phyloP scores from a whole-genome alignment of 2,329 filamentous ascomycete genomes.

The Aspergillus vadensis region DNA sequence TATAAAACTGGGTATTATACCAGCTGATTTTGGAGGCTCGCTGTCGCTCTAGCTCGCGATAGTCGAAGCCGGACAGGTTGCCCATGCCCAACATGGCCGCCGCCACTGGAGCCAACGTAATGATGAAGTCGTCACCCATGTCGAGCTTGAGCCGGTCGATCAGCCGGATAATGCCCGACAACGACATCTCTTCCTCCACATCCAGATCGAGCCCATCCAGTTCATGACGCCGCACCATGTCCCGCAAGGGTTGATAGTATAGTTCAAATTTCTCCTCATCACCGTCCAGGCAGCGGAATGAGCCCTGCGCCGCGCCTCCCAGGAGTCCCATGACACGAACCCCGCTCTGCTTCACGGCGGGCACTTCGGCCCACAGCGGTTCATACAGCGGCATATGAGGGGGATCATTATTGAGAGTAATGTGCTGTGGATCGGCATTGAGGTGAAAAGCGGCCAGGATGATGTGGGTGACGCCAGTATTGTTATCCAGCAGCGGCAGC shows the following conservation, averaged over 20 bases:
- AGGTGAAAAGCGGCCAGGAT: conserved; percentile 86
- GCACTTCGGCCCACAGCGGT: conserved; percentile 77
- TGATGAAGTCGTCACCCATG: conserved; percentile 62
- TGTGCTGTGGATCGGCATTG: conserved; percentile 65
- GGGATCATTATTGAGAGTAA: conserved; percentile 78
- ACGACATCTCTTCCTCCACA: conserved; percentile 74
- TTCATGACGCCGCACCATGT: conserved; percentile 62
- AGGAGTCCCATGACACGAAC: conserved; percentile 85
- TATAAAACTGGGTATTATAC: conserved; percentile 95
- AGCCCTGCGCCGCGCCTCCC: conserved; percentile 78
- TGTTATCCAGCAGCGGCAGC: conserved; percentile 60
- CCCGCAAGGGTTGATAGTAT: conserved; percentile 70
- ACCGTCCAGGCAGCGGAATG: conserved; percentile 65
- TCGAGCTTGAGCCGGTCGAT: conserved; percentile 65
- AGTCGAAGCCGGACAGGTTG: conserved; percentile 78
- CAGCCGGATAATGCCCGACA: conserved; percentile 65
- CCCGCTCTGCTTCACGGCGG: conserved; percentile 69
- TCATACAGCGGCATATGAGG: conserved; percentile 68
- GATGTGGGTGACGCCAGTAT: conserved; percentile 72
- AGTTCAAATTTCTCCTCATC: conserved; percentile 64
- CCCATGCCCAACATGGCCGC: conserved; percentile 66
- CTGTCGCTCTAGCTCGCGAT: conserved; percentile 70
- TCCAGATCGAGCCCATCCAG: conserved; percentile 76
- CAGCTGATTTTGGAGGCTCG: conserved; percentile 70
- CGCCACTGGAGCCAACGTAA: conserved; percentile 80